Percentiles rank a stretch among this genome's conserved stretches.
phyloP scores from a whole-genome alignment of 108 stramenopile genomes.

The Mayamaea pseudoterrestris region DNA sequence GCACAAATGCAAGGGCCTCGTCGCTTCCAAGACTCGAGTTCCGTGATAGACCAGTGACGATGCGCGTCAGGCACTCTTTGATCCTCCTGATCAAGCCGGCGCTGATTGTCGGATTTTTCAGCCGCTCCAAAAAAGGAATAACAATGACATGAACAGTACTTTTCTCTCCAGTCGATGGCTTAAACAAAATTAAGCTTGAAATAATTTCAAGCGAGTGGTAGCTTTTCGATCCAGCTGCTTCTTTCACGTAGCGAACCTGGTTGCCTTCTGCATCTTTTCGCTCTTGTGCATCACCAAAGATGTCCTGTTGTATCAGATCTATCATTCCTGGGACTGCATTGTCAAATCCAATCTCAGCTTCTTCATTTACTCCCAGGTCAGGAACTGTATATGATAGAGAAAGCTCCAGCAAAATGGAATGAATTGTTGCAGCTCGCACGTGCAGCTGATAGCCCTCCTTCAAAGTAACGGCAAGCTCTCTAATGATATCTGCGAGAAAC shows the following conservation, averaged over 20 bases:
- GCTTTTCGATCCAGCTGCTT: slow-evolving; percentile 77
- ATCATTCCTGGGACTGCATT: slow-evolving; percentile 60
- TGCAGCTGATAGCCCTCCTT: slow-evolving; percentile 88
- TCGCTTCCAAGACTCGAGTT: slow-evolving; percentile 72
- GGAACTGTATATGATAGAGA: slow-evolving; percentile 20
- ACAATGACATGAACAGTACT: slow-evolving; percentile 65
- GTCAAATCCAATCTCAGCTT: slow-evolving; percentile 33
- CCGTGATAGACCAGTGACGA: slow-evolving; percentile 78
- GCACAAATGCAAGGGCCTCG: slow-evolving; percentile 69
- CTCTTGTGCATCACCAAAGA: slow-evolving; percentile 79
- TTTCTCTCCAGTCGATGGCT: slow-evolving; percentile 20
- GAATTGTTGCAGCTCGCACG: slow-evolving; percentile 70
- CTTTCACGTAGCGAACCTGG: slow-evolving; percentile 71
- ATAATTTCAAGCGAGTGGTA: slow-evolving; percentile 73
- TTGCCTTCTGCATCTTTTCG: slow-evolving; percentile 55
- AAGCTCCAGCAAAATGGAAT: slow-evolving; percentile 66
- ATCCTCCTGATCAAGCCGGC: slow-evolving; percentile 43
- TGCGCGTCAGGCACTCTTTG: slow-evolving; percentile 73
- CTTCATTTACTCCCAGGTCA: background rate
- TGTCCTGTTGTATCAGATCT: slow-evolving; percentile 76
- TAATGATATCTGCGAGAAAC: slow-evolving; percentile 64
- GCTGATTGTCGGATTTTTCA: slow-evolving; percentile 36
- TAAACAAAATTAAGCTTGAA: slow-evolving; percentile 39
- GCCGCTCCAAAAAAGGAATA: slow-evolving; percentile 58
- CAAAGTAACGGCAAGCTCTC: slow-evolving; percentile 71